These are phyloP conservation scores for Vitellaria paradoxa DNA, from an alignment of 179 eudicot genomes.

Conservation along the genomic window DNA sequence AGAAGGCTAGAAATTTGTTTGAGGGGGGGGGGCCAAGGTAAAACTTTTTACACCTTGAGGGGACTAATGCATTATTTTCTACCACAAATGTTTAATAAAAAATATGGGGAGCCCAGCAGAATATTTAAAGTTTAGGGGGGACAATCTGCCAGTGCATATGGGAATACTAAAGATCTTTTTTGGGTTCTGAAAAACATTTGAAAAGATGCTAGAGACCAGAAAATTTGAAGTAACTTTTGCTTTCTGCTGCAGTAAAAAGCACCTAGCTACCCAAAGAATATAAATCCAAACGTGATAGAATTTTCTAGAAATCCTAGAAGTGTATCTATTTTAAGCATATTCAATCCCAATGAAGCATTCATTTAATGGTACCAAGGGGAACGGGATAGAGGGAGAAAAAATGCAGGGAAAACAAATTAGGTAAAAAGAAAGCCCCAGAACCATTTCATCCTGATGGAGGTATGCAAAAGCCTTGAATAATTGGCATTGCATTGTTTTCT, in stretches of 20 bases:
- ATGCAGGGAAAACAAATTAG: neutral
- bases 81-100: too few species aligned
- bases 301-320: neutral
- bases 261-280: neutral
- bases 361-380: neutral
- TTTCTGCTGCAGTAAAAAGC: neutral
- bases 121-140: too few species aligned
- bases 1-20: too few species aligned
- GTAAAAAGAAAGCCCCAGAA: neutral
- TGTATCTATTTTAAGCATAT: neutral
- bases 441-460: neutral
- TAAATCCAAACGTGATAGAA: neutral
- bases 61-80: too few species aligned
- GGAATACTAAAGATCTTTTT: slow-evolving; percentile 5
- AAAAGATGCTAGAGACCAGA: neutral
- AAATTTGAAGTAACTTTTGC: neutral
- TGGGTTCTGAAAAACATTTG: neutral
- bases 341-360: neutral
- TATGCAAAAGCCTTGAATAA: neutral
- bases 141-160: too few species aligned
- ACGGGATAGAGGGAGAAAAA: neutral
- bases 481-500: neutral
- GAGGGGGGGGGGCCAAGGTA: too few species aligned
- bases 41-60: too few species aligned
- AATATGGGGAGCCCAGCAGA: too few species aligned